These are phyloP conservation scores for Rhodotorula sp. DNA, from an alignment of 1,284 basidiomycete genomes.

Conservation along the genomic window DNA sequence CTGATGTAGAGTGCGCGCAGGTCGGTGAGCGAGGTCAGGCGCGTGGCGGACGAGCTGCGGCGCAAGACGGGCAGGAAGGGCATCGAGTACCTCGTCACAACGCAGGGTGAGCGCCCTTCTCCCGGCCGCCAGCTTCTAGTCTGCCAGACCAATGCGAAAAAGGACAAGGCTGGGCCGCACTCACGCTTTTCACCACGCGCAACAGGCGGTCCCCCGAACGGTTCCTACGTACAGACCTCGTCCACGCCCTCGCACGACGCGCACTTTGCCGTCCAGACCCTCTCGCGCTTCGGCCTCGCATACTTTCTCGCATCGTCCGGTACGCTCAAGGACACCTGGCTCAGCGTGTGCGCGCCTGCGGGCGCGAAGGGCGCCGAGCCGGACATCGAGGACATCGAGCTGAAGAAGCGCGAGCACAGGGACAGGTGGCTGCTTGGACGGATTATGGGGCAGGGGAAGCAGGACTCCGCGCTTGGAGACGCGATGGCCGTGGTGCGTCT, in stretches of 20 bases:
- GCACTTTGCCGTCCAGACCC: slow-evolving; percentile 51
- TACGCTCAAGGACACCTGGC: slow-evolving; percentile 47
- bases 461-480: slow-evolving; percentile 32
- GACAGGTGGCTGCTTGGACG: slow-evolving; percentile 17
- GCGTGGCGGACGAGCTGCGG: slow-evolving; percentile 43
- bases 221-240: slow-evolving; percentile 3
- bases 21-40: slow-evolving; percentile 44
- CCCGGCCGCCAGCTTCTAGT: too few relatives aligned
- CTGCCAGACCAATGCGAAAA: too few relatives aligned
- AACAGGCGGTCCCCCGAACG: slow-evolving; percentile 33
- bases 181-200: neutral
- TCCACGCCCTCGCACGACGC: slow-evolving; percentile 6
- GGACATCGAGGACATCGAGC: slow-evolving; percentile 30
- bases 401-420: slow-evolving; percentile 7
- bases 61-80: slow-evolving; percentile 42
- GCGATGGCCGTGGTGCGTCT: slow-evolving; percentile 28
- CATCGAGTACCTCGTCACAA: slow-evolving; percentile 51
- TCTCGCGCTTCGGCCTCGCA: slow-evolving; percentile 51
- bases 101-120: slow-evolving; percentile 42
- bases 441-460: slow-evolving; percentile 23
- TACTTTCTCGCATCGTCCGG: slow-evolving; percentile 48
- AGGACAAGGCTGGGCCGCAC: neutral
- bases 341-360: slow-evolving; percentile 49
- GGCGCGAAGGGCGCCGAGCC: slow-evolving; percentile 30
- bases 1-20: slow-evolving; percentile 5